Evolutionary conservation across 2,329 filamentous ascomycete species (phyloP).

Genomic region (Alternaria alternata): DNA sequence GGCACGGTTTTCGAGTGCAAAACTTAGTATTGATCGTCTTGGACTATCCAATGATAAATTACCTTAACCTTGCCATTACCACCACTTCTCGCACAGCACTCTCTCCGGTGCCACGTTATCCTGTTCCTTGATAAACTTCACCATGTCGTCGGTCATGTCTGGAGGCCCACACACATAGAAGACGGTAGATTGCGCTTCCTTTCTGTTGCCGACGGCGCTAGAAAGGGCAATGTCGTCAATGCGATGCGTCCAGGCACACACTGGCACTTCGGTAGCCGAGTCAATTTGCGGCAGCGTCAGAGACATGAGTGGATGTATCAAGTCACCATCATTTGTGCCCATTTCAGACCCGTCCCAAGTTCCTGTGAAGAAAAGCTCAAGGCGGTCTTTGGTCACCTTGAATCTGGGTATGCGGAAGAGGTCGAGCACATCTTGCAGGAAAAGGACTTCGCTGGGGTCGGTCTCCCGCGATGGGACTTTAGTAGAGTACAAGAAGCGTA

Average conservation of each 20-base stretch:
- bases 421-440: slow-evolving; percentile 45
- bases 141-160: slow-evolving; percentile 58
- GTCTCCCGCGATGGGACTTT: slow-evolving; percentile 50
- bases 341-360: slow-evolving; percentile 39
- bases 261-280: slow-evolving; percentile 39
- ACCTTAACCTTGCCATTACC: slow-evolving; percentile 44
- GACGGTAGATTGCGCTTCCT: slow-evolving; percentile 49
- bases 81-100: slow-evolving; percentile 62
- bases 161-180: slow-evolving; percentile 60
- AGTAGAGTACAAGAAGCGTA: slow-evolving; percentile 71
- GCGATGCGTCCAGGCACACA: slow-evolving; percentile 44
- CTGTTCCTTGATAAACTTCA: slow-evolving; percentile 50
- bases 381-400: slow-evolving; percentile 36
- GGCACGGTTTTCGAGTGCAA: slow-evolving; percentile 6
- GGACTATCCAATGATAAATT: slow-evolving; percentile 7
- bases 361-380: slow-evolving; percentile 50
- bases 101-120: slow-evolving; percentile 49
- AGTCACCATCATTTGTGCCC: slow-evolving; percentile 34
- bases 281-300: slow-evolving; percentile 42
- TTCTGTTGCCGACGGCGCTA: slow-evolving; percentile 48
- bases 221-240: slow-evolving; percentile 51
- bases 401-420: slow-evolving; percentile 42
- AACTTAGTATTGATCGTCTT: slow-evolving; percentile 5
- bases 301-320: slow-evolving; percentile 45
- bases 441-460: slow-evolving; percentile 45